Base-by-base conservation (phyloP, 1,139 yeast genomes). In the Scheffersomyces segobiensis region DNA sequence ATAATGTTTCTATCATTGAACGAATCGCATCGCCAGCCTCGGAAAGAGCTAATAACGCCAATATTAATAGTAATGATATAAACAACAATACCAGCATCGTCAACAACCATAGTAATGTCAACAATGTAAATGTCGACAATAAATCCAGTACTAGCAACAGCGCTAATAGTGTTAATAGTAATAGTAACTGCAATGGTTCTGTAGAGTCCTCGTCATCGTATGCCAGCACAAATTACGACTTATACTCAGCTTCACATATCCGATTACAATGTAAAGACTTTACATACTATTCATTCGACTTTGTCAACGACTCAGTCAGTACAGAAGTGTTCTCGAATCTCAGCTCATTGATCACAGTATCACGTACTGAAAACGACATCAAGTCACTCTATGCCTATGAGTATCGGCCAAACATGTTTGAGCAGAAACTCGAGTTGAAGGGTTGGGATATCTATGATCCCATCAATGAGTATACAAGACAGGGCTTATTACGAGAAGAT, bases 241-340 rank as follows among this genome's bases (percentile, higher is more conserved):
- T 65, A 18, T 83, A 75, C 73, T 77, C 84, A 61, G 84, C 82
- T 52, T 84, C 82, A 54, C 82, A 78, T 61, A 78, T 95, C 54
- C 83, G 96, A 53, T 72, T 95, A 17, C 84, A 87, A 52, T 91
- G 98, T 68, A 87, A 92, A 63, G 98, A 95, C 71, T 95, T 92
- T 72, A 89, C 95, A n/a, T 90, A 85, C 66, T 79, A 93, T 57
- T 87, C 96, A 21, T 82, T 95, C 67, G 95, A 91, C 69, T 91
- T 95, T 70, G 71, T 71, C 42, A 81, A 83, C 65, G 88, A 87
- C 55, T 66, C 74, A 18, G 80, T 84, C 32, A 89, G 97, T 58
- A 76, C 76, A 46, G 96, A 89, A 59, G 96, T 88, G 1, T 92
- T 82, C 68, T 89, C 87, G 51, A 86, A 90, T 58, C 78, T 95